Evolutionary conservation across 768 basidiomycete species (phyloP).

Genomic region (Tubosaeta sp.): DNA sequence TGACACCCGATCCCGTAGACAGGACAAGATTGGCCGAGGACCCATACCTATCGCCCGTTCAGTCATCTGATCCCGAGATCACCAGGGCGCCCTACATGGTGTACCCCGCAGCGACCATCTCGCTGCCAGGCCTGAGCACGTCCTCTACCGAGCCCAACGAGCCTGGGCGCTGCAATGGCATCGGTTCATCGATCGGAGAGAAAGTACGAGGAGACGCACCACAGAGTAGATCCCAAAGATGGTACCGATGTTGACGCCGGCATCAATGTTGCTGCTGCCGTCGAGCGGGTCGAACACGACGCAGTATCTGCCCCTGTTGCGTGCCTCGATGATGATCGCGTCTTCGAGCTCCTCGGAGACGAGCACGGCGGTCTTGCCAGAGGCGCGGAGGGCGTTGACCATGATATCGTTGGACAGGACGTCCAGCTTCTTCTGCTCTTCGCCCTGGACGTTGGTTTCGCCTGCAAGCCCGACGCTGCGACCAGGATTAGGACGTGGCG

Average conservation of each 20-base stretch:
- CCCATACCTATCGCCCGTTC: slow-evolving; percentile 57
- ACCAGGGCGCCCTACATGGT: slow-evolving; percentile 66
- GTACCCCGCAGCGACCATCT: slow-evolving; percentile 98
- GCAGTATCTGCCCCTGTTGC: slow-evolving; percentile 83
- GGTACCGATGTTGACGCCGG: slow-evolving; percentile 96
- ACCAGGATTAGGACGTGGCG: background rate
- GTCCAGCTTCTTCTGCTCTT: slow-evolving; percentile 99
- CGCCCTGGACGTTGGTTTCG: slow-evolving; percentile 94
- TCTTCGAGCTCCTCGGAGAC: slow-evolving; percentile 95
- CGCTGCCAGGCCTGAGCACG: slow-evolving; percentile 87
- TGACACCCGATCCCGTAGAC: slow-evolving; percentile 92
- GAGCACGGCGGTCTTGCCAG: slow-evolving; percentile 95
- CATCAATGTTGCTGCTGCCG: slow-evolving; percentile 95
- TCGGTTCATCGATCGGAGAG: background rate
- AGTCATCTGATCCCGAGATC: slow-evolving; percentile 3
- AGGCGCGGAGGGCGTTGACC: slow-evolving; percentile 93
- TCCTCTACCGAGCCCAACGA: slow-evolving; percentile 81
- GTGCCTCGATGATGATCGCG: slow-evolving; percentile 84
- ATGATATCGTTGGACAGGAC: slow-evolving; percentile 99
- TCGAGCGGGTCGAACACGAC: slow-evolving; percentile 99
- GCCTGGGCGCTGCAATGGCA: slow-evolving; percentile 52
- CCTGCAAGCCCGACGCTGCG: slow-evolving; percentile 92
- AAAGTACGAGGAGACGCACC: slow-evolving; percentile 45
- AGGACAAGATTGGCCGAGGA: slow-evolving; percentile 96
- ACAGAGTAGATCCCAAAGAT: slow-evolving; percentile 96